These are phyloP conservation scores for Colletotrichum chrysophilum DNA, from an alignment of 2,329 filamentous ascomycete species.

Conservation along the genomic window DNA sequence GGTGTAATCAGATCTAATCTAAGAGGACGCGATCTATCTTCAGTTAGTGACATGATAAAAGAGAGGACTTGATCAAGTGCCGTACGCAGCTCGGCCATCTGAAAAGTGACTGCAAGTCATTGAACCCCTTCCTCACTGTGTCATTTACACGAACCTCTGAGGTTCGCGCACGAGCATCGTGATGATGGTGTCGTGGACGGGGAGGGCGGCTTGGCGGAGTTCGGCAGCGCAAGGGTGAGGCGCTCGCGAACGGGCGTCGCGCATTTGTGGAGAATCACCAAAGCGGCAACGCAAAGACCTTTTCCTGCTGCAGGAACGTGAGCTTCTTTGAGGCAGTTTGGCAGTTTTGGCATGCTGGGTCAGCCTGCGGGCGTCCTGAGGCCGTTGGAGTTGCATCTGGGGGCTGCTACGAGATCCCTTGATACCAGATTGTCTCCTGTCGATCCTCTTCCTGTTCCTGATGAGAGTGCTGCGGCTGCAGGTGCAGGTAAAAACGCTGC, in stretches of 20 bases:
- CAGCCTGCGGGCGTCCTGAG: not conserved
- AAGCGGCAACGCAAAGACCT: constrained; percentile 7
- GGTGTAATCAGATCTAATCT: not conserved
- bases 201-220: not conserved
- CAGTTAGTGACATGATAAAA: not conserved
- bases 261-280: constrained; percentile 1
- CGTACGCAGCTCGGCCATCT: not conserved
- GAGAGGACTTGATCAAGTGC: fast-evolving
- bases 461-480: not conserved
- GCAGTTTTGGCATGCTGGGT: not conserved
- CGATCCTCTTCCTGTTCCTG: not conserved
- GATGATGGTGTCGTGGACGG: not conserved
- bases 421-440: not conserved
- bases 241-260: constrained; percentile 14
- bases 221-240: constrained; percentile 1
- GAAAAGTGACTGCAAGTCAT: not conserved
- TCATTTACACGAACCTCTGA: not conserved
- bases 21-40: not conserved
- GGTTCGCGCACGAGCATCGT: not conserved
- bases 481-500: not conserved
- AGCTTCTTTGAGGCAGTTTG: not conserved
- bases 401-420: not conserved
- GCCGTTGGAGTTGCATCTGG: not conserved
- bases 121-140: not conserved
- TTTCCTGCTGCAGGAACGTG: not conserved